A percentile compares a stretch with the other conserved stretches of the same genome.
These are phyloP conservation scores for Cubamyces sp. DNA, from an alignment of 768 basidiomycete genomes.

Conservation along the genomic window DNA sequence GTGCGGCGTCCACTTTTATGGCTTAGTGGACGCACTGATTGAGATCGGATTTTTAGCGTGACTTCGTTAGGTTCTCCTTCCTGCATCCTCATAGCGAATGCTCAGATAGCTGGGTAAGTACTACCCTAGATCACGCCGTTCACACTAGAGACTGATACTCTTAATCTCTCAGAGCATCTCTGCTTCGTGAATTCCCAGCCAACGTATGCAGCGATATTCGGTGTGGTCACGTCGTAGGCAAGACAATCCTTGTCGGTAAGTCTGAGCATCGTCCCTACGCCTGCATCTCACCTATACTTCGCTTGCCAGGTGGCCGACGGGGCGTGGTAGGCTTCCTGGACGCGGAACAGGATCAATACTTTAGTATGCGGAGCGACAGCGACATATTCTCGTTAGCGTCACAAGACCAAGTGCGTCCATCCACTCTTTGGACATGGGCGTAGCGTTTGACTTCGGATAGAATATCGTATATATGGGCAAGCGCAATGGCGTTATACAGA, in stretches of 20 bases:
- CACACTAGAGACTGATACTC: not conserved
- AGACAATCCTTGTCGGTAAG: slow-evolving; percentile 9
- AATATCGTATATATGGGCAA: slow-evolving; percentile 24
- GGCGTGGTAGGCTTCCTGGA: slow-evolving; percentile 14
- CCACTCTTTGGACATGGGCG: not conserved
- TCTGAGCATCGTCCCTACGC: too few species aligned
- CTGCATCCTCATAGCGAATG: slow-evolving; percentile 7
- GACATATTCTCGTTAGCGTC: slow-evolving; percentile 15
- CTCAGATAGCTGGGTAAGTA: slow-evolving; percentile 12
- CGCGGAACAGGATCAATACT: slow-evolving; percentile 12
- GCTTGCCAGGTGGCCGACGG: slow-evolving; percentile 8
- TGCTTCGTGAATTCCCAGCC: slow-evolving; percentile 18
- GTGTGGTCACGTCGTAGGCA: slow-evolving; percentile 11
- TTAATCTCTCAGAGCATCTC: not conserved
- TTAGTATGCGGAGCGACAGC: not conserved
- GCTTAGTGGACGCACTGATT: not conserved
- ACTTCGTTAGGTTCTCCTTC: slow-evolving; percentile 21
- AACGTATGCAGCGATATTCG: slow-evolving; percentile 16
- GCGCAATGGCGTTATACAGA: slow-evolving; percentile 21
- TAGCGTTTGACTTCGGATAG: not conserved
- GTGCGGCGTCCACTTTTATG: not conserved
- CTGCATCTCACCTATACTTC: too few species aligned
- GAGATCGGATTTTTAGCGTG: not conserved
- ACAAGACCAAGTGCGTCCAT: slow-evolving; percentile 15
- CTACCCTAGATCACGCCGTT: not conserved